These are phyloP conservation scores for Penicillium freii DNA, from an alignment of 2,329 filamentous ascomycete species.

Conservation along the genomic window DNA sequence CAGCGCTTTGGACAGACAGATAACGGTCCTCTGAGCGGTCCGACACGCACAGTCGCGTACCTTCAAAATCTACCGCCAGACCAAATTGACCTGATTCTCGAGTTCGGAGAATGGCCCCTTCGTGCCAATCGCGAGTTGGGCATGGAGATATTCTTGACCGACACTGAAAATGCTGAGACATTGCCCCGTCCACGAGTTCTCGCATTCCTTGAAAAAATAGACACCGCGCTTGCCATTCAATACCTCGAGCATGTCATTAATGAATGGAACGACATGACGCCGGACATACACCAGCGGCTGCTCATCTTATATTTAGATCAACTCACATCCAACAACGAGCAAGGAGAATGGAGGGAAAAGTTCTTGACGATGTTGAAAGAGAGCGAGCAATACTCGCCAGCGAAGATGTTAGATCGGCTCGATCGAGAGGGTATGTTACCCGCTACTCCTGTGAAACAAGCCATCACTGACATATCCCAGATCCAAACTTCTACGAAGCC, in stretches of 20 bases:
- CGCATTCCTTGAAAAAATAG: slow-evolving; percentile 68
- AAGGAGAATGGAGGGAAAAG: slow-evolving; percentile 58
- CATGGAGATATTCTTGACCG: slow-evolving; percentile 90
- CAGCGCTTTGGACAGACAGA: slow-evolving; percentile 70
- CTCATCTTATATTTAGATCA: slow-evolving; percentile 68
- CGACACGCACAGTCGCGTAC: slow-evolving; percentile 80
- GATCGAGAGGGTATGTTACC: slow-evolving; percentile 68
- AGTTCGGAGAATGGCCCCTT: slow-evolving; percentile 88
- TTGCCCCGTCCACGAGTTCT: slow-evolving; percentile 75
- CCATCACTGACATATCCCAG: slow-evolving; percentile 44
- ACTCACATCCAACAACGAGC: slow-evolving; percentile 44
- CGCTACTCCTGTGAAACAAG: background rate
- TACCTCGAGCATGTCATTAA: slow-evolving; percentile 91
- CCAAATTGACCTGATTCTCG: slow-evolving; percentile 84
- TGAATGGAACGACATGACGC: slow-evolving; percentile 79
- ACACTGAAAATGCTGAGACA: slow-evolving; percentile 92
- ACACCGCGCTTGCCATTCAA: slow-evolving; percentile 67
- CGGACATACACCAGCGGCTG: slow-evolving; percentile 82
- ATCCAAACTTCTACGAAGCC: slow-evolving; percentile 82
- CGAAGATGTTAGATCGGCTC: slow-evolving; percentile 72
- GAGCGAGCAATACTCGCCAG: slow-evolving; percentile 77
- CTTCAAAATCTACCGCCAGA: slow-evolving; percentile 85
- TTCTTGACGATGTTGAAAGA: slow-evolving; percentile 72
- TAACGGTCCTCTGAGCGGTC: slow-evolving; percentile 65
- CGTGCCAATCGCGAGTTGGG: slow-evolving; percentile 68